Percentiles rank a stretch among this genome's conserved stretches.
Evolutionary conservation across 2,329 filamentous ascomycete genomes (phyloP).

Genomic region (Fusarium gaditjirri): DNA sequence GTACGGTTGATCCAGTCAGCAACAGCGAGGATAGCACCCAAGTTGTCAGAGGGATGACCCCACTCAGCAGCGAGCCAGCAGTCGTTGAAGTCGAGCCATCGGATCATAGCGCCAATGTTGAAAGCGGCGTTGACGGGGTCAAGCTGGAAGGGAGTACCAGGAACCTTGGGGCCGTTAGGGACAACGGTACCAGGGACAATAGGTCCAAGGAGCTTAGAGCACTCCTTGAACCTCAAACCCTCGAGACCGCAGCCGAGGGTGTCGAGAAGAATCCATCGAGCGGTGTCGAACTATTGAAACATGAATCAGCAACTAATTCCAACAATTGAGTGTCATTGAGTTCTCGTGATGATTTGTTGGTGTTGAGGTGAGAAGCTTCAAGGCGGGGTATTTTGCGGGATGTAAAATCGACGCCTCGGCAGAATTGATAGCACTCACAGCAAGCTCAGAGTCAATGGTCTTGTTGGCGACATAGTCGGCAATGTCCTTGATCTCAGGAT

Average conservation of each 20-base stretch:
- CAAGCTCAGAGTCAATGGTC: conserved; percentile 88
- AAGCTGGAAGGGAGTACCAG: conserved; percentile 91
- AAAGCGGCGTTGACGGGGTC: conserved; percentile 96
- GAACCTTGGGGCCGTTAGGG: conserved; percentile 90
- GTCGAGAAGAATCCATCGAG: conserved; percentile 95
- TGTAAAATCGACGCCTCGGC: conserved; percentile 18
- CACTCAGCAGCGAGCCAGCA: conserved; percentile 99
- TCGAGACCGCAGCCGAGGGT: conserved; percentile 97
- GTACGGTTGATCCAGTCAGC: conserved; percentile 98
- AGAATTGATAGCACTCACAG: conserved; percentile 68
- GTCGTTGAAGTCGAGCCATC: conserved; percentile 99
- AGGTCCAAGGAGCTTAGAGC: conserved; percentile 92
- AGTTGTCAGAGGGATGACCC: conserved; percentile 98
- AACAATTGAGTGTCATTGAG: neutral
- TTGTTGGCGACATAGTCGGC: conserved; percentile 94
- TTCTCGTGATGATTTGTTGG: conserved; percentile 15
- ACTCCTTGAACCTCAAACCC: conserved; percentile 94
- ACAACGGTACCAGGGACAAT: conserved; percentile 90
- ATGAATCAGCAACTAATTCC: conserved; percentile 11
- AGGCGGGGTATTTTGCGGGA: conserved; percentile 39
- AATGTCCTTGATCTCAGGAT: conserved; percentile 95
- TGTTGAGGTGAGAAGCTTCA: conserved; percentile 6
- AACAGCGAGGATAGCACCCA: conserved; percentile 95
- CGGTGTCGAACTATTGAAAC: conserved; percentile 82
- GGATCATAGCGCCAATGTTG: conserved; percentile 98